phyloP scores from a whole-genome alignment of 179 eudicot species.

The Gypsophila paniculata region DNA sequence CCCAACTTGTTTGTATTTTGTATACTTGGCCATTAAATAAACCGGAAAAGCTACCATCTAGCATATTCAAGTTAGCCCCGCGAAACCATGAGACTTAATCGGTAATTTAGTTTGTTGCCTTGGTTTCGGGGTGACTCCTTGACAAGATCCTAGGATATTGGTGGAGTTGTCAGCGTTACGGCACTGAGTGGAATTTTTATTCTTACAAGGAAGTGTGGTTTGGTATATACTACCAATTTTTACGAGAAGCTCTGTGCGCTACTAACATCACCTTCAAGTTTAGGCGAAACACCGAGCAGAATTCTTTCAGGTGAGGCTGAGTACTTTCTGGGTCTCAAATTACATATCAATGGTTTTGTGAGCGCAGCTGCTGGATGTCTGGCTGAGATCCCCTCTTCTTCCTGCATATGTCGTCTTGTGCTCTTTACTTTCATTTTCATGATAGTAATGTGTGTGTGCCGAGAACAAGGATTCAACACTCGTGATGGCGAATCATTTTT shows the following conservation, averaged over 20 bases:
- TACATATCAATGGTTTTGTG: slow-evolving; percentile 2
- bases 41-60: no score
- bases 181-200: slow-evolving; percentile 75
- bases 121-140: slow-evolving; percentile 83
- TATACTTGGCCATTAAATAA: slow-evolving; percentile 2
- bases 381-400: slow-evolving; percentile 86
- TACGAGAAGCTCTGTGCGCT: slow-evolving; percentile 89
- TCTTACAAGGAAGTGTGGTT: slow-evolving; percentile 79
- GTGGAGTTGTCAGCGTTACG: slow-evolving; percentile 96
- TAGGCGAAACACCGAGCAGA: slow-evolving; percentile 87
- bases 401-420: no score
- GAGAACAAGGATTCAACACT: no score
- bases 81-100: no score
- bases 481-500: no score
- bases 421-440: no score
- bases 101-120: slow-evolving; percentile 13
- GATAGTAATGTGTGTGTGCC: no score
- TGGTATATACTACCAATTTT: slow-evolving; percentile 82
- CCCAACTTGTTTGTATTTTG: not conserved
- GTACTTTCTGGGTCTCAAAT: slow-evolving; percentile 10
- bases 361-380: slow-evolving; percentile 80
- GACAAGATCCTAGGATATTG: slow-evolving; percentile 92
- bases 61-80: no score
- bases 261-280: slow-evolving; percentile 69
- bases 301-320: slow-evolving; percentile 70